Base-by-base conservation (phyloP, 805 yeast species). In the Millerozyma acaciae region DNA sequence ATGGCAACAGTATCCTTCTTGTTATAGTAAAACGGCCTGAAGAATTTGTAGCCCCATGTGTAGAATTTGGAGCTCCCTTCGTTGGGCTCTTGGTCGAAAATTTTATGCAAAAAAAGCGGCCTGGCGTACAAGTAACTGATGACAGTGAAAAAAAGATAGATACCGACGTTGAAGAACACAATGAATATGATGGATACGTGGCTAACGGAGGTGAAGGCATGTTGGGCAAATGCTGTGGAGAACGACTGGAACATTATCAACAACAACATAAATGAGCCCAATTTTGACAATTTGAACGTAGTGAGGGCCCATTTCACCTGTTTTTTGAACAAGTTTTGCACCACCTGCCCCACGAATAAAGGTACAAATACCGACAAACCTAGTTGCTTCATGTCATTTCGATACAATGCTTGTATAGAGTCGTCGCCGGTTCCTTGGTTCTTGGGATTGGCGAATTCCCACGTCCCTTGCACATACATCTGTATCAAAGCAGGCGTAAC, bases 301-400 rank as follows among this genome's bases (percentile, higher is more conserved):
- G 73, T 60, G 24, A 78, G 55, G 20, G 68, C 61, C 78, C 80
- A 78, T 44, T 77, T 73, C 2, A 76, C 75, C 51, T 79, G 80
- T 30, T 66, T 69, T 0, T 93, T 88, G 38, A 75, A 72, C 2
- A 83, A 20, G 49, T 83, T 80, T 53, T 85, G 95, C 12, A 83
- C 48, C 8, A 81, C 77, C 57, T 88, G 96, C 1, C 96, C 96
- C n/a, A 87, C 88, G 52, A 84, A 80, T 14, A 86, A 56, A 0
- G 96, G 96, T 7, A 87, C 76, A 55, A 88, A 86, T 4, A 87
- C 87, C 5, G 87, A 75, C 13, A 84, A 66, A 0, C 96, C 96
- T 35, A 88, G 68, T 55, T 88, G 96, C 54, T 84, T 82, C 90
- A 88, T 84, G 32, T 86, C 95, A 38, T 78, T 65, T 17, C 70